phyloP scores from a whole-genome alignment of 2,329 filamentous ascomycete species.

The Clarireedia monteithiana region DNA sequence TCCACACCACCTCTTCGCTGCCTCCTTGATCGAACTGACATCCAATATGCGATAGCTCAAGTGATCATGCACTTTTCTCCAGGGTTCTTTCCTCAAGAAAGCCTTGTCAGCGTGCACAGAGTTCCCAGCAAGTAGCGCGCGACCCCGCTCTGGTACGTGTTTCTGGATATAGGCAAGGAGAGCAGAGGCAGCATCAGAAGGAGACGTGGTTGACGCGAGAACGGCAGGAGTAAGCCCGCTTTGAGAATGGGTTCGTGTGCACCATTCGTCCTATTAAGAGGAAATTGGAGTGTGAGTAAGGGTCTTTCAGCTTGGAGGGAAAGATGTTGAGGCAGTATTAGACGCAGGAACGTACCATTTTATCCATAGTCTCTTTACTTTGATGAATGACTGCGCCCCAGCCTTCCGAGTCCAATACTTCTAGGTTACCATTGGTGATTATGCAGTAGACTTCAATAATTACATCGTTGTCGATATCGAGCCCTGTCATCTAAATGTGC shows the following conservation, averaged over 20 bases:
- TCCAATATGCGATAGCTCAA: constrained; percentile 89
- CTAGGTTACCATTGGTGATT: constrained; percentile 74
- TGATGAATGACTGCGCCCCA: constrained; percentile 78
- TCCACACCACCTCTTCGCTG: constrained; percentile 70
- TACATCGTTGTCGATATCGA: constrained; percentile 68
- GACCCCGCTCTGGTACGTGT: constrained; percentile 57
- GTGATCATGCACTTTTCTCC: constrained; percentile 63
- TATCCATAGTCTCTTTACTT: constrained; percentile 57
- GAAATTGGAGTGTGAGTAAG: background rate
- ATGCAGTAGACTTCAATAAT: constrained; percentile 92
- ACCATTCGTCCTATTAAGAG: constrained; percentile 64
- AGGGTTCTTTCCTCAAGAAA: constrained; percentile 71
- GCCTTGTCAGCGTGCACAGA: constrained; percentile 83
- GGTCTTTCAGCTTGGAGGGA: background rate
- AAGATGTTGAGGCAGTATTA: background rate
- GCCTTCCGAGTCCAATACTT: constrained; percentile 66
- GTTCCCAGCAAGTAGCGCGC: constrained; percentile 79
- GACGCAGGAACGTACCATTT: constrained; percentile 45
- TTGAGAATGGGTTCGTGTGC: constrained; percentile 66
- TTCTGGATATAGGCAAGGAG: constrained; percentile 72
- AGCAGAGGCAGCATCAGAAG: constrained; percentile 58
- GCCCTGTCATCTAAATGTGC: constrained; percentile 77
- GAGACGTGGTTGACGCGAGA: constrained; percentile 62
- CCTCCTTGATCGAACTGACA: constrained; percentile 89
- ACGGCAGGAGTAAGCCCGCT: constrained; percentile 78